Conservation (phyloP, 441 rosid genomes). For the Arabidopsis hybrid region DNA sequence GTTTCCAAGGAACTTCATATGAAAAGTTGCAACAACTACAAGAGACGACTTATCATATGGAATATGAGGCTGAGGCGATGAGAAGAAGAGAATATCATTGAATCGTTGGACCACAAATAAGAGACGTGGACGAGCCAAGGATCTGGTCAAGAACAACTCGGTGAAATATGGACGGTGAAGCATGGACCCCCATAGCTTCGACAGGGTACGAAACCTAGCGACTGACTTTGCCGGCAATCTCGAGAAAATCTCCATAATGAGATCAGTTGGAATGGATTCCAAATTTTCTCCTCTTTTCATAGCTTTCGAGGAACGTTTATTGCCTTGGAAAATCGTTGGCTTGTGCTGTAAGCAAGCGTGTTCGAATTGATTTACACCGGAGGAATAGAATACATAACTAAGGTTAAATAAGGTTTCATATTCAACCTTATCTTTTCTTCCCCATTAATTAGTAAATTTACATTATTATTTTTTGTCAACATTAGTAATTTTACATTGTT, state of each 20-base stretch:
- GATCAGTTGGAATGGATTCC: background rate
- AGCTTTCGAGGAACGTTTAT: background rate
- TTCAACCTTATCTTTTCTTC: no score
- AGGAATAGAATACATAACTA: no score
- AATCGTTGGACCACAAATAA: no score
- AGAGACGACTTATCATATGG: background rate
- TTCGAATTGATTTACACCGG: background rate
- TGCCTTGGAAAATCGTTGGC: background rate
- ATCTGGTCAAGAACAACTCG: background rate
- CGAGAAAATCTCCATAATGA: background rate
- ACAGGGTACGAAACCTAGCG: background rate
- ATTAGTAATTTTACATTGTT: no score
- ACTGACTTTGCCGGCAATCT: background rate
- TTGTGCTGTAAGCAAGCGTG: background rate
- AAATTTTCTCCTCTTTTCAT: background rate
- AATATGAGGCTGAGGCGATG: background rate
- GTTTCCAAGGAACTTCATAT: background rate
- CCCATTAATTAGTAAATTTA: no score
- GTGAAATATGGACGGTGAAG: background rate
- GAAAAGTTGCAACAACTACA: background rate
- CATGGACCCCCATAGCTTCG: background rate
- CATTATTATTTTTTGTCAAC: no score
- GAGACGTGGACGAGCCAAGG: background rate
- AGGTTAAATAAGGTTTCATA: background rate
- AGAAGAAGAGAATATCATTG: background rate